These are phyloP conservation scores for Rubroboletus pulcherrimus DNA, from an alignment of 768 basidiomycete species.

Conservation along the genomic window DNA sequence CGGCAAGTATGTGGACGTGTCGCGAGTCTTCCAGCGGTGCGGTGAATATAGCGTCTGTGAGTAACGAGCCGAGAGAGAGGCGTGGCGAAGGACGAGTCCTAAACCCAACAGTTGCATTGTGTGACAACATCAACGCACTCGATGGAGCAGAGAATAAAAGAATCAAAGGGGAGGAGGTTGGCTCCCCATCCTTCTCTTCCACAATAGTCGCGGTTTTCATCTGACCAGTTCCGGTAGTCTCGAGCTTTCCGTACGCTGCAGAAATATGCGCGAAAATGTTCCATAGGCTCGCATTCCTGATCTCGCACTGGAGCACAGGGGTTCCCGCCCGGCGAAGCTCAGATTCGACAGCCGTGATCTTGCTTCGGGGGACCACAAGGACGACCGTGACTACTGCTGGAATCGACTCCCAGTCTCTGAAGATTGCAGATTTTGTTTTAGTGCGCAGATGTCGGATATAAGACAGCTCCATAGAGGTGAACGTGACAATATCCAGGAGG, in stretches of 20 bases:
- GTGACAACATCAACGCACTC: slow-evolving; percentile 13
- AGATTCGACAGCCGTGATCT: slow-evolving; percentile 19
- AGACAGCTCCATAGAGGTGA: slow-evolving; percentile 16
- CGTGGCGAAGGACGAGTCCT: slow-evolving; percentile 18
- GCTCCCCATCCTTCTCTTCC: slow-evolving; percentile 18
- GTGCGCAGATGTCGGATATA: slow-evolving; percentile 10
- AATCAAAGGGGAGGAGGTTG: slow-evolving; percentile 18
- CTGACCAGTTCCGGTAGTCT: slow-evolving; percentile 14
- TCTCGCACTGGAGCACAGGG: slow-evolving; percentile 25
- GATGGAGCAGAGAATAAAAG: slow-evolving; percentile 24
- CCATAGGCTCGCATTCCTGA: slow-evolving; percentile 8
- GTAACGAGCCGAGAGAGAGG: neutral
- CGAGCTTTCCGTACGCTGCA: slow-evolving; percentile 20
- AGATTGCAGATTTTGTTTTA: slow-evolving; percentile 14
- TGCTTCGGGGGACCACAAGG: slow-evolving; percentile 31
- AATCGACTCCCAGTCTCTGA: slow-evolving; percentile 29
- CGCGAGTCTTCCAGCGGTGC: slow-evolving; percentile 16
- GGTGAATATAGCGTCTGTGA: slow-evolving; percentile 20
- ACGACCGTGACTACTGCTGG: slow-evolving; percentile 32
- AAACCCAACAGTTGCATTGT: slow-evolving; percentile 15
- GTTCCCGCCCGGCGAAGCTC: slow-evolving; percentile 22
- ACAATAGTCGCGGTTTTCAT: slow-evolving; percentile 17
- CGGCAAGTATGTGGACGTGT: slow-evolving; percentile 24
- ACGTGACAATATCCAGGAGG: slow-evolving; percentile 37
- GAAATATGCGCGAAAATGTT: slow-evolving; percentile 22